Conservation (phyloP, 2,329 filamentous ascomycete species). For the Fusarium sp. region DNA sequence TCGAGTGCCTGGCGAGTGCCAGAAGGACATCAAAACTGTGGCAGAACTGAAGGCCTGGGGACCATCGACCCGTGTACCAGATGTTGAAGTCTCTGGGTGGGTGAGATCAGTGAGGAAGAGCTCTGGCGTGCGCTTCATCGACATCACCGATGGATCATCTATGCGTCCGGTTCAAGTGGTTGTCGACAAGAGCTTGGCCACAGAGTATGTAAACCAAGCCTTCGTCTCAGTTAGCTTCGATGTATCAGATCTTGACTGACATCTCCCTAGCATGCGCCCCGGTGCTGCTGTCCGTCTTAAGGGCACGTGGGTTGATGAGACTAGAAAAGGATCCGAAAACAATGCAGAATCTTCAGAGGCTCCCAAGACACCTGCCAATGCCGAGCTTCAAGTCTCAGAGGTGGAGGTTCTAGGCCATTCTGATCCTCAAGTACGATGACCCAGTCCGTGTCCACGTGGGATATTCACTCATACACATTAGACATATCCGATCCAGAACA, state of each 20-base stretch:
- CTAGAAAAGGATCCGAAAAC: conserved; percentile 2
- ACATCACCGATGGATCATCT: conserved; percentile 89
- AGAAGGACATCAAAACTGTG: conserved; percentile 57
- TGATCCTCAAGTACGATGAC: conserved; percentile 76
- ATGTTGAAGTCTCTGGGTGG: conserved; percentile 79
- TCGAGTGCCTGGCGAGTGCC: conserved; percentile 42
- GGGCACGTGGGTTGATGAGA: conserved; percentile 74
- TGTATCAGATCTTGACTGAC: conserved; percentile 43
- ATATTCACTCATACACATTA: conserved; percentile 52
- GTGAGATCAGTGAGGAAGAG: conserved; percentile 88
- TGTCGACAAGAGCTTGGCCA: conserved; percentile 76
- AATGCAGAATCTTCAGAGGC: conserved; percentile 6
- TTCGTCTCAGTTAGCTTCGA: background rate
- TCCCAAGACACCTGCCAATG: conserved; percentile 1
- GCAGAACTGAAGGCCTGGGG: conserved; percentile 68
- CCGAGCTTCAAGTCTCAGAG: conserved; percentile 79
- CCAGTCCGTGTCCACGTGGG: background rate
- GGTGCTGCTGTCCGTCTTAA: conserved; percentile 83
- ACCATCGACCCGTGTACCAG: conserved; percentile 56
- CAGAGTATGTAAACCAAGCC: conserved; percentile 69
- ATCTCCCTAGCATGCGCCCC: conserved; percentile 74
- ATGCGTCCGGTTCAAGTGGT: conserved; percentile 84
- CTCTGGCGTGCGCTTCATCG: conserved; percentile 85
- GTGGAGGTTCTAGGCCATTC: conserved; percentile 81
- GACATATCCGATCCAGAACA: conserved; percentile 95